Evolutionary conservation across 2,329 filamentous ascomycete species (phyloP).

Genomic region (Elsinoe arachidis): DNA sequence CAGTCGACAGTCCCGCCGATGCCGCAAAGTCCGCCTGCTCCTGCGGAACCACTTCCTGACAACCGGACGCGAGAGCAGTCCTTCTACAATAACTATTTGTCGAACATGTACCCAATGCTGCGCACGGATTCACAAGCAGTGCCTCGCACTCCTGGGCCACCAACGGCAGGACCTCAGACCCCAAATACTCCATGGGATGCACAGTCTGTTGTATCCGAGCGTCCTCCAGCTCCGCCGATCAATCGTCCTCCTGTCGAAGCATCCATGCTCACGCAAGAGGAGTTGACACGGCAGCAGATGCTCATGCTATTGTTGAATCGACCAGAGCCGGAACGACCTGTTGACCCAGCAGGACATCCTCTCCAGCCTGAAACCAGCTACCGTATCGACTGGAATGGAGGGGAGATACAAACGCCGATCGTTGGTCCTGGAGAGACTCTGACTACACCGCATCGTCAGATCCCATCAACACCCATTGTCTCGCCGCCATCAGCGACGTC

Average conservation of each 20-base stretch:
- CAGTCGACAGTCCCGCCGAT: background rate
- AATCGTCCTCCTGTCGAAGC: constrained; percentile 22
- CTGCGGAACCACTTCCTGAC: constrained; percentile 26
- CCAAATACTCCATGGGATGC: constrained; percentile 4
- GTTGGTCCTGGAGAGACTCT: background rate
- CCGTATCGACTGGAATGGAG: constrained; percentile 16
- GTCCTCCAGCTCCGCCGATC: constrained; percentile 1
- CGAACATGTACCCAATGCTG: constrained; percentile 37
- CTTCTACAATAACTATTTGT: constrained; percentile 38
- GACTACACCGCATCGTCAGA: background rate
- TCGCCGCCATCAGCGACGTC: background rate
- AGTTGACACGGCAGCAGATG: constrained; percentile 44
- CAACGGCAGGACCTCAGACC: constrained; percentile 2
- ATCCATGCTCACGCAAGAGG: constrained; percentile 37
- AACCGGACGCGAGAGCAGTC: constrained; percentile 12
- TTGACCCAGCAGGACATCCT: constrained; percentile 2
- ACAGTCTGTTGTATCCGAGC: constrained; percentile 3
- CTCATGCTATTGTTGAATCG: constrained; percentile 34
- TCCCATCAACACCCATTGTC: background rate
- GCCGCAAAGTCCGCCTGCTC: background rate
- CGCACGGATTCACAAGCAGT: background rate
- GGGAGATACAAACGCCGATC: constrained; percentile 13
- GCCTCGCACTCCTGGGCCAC: constrained; percentile 3
- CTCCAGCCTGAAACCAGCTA: constrained; percentile 12
- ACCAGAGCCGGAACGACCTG: constrained; percentile 10